Base-by-base conservation (phyloP, 1,139 yeast species). In the Kodamaea sp. region DNA sequence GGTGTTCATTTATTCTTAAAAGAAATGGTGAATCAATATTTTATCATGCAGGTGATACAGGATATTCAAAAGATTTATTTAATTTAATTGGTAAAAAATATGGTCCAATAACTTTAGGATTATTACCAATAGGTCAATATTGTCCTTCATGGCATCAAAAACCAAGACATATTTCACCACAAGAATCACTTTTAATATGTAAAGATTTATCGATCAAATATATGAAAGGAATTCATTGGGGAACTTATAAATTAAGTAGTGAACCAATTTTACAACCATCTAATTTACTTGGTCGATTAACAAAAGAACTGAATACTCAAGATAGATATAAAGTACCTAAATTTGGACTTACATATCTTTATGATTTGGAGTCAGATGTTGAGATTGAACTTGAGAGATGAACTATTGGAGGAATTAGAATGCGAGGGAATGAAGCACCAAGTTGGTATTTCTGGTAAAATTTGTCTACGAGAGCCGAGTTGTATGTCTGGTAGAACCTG, bases 41-140 rank as follows among this genome's bases (percentile, higher is more conserved):
- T 33, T 90, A 81, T 66, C 97, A 90, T 59, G 95, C 94, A 4
- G 97, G 97, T 7, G 97, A 90, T 55, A 88, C 97, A 0, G 97
- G 97, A 1, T 90, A 87, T 58, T 81, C 84, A 33, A 57, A 73
- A 32, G 95, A 81, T 34, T 61, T 90, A 37, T 90, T 85, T 60
- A 65, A 68, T 11, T 69, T 79, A 11, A 84, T 90, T 30, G 79
- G 84, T 2, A 62, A 70, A 32, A 75, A 70, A 33, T 81, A 73
- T 55, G 95, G 95, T 0, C 71, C 79, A 0, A 76, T 84, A 7
- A 66, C 65, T 35, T 66, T 90, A 24, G 87, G 94, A 1, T 70
- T 90, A 61, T 62, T 90, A 8, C 97, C 97, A 0, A 88, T 95
- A 46, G 97, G 97, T 0, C 97, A 94, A 45, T 90, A 90, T 59